Conservation (phyloP, 2,329 filamentous ascomycete genomes). For the Emmonsiellopsis sp. region DNA sequence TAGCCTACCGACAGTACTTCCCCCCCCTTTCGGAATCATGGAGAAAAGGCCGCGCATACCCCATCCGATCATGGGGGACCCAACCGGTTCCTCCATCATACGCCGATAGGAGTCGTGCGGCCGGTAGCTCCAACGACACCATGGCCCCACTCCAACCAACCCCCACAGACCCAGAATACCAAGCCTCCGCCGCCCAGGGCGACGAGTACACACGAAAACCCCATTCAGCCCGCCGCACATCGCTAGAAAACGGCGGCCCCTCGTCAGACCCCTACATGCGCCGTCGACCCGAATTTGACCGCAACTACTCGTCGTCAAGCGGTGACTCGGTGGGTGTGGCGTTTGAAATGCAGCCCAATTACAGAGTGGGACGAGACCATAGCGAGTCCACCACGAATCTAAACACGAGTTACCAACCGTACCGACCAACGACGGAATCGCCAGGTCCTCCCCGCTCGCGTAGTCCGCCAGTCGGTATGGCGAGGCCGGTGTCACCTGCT, state of each 20-base stretch:
- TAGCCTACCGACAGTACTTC: constrained; percentile 51
- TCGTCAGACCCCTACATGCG: constrained; percentile 17
- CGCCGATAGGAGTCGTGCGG: constrained; percentile 2
- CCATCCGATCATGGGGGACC: constrained; percentile 46
- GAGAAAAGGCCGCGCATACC: constrained; percentile 50
- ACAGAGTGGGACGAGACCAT: constrained; percentile 4
- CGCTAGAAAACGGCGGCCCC: constrained; percentile 7
- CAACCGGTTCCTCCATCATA: constrained; percentile 8
- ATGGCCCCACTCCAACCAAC: constrained; percentile 16
- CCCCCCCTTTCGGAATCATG: constrained; percentile 45
- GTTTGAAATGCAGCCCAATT: constrained; percentile 29
- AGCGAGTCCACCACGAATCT: constrained; percentile 2
- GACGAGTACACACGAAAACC: neutral
- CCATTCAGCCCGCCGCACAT: neutral
- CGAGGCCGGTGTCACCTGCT: neutral
- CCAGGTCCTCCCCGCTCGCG: neutral
- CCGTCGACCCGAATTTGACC: constrained; percentile 14
- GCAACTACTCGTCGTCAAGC: constrained; percentile 28
- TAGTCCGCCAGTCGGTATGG: neutral
- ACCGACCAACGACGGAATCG: neutral
- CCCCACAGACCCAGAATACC: constrained; percentile 22
- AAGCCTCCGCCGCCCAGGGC: neutral
- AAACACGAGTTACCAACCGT: constrained; percentile 16
- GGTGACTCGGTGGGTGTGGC: constrained; percentile 16
- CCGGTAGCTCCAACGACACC: constrained; percentile 7